These are phyloP conservation scores for Globisporangium splendens DNA, from an alignment of 352 stramenopile genomes.

Conservation along the genomic window DNA sequence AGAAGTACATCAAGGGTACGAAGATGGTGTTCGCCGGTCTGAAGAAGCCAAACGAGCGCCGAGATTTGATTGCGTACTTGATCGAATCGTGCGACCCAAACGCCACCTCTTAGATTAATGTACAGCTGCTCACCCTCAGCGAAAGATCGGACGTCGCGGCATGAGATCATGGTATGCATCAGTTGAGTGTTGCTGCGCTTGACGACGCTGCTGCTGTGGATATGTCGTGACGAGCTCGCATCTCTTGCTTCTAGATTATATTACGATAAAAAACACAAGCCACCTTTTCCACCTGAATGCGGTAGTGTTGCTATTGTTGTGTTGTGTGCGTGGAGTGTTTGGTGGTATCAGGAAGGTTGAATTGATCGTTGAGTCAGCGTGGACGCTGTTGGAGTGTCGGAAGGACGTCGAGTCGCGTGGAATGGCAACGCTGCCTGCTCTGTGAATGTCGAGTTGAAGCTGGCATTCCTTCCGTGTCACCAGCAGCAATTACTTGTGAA, in stretches of 20 bases:
- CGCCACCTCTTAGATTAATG: slow-evolving; percentile 30
- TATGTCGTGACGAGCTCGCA: neutral
- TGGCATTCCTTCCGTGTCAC: too few species aligned
- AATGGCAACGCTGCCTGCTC: neutral
- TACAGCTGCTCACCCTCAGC: neutral
- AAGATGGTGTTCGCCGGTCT: slow-evolving; percentile 99
- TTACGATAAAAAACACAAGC: slow-evolving; percentile 4
- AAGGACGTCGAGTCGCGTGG: too few species aligned
- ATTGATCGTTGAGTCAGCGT: too few species aligned
- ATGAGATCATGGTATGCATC: too few species aligned
- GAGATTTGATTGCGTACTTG: slow-evolving; percentile 99
- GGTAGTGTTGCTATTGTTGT: neutral
- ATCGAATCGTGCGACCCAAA: slow-evolving; percentile 75
- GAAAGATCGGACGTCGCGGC: neutral
- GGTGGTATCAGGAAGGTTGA: too few species aligned
- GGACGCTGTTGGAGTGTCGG: too few species aligned
- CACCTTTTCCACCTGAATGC: neutral
- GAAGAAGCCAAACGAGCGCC: slow-evolving; percentile 97
- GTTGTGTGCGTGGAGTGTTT: too few species aligned
- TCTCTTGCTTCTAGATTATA: slow-evolving; percentile 10
- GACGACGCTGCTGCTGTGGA: neutral
- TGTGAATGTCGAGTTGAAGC: neutral
- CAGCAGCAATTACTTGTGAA: too few species aligned
- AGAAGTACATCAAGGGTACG: slow-evolving; percentile 99
- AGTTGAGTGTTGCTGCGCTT: neutral